Conservation (phyloP, 2,329 filamentous ascomycete species). For the Magnaporthiopsis incrustans region DNA sequence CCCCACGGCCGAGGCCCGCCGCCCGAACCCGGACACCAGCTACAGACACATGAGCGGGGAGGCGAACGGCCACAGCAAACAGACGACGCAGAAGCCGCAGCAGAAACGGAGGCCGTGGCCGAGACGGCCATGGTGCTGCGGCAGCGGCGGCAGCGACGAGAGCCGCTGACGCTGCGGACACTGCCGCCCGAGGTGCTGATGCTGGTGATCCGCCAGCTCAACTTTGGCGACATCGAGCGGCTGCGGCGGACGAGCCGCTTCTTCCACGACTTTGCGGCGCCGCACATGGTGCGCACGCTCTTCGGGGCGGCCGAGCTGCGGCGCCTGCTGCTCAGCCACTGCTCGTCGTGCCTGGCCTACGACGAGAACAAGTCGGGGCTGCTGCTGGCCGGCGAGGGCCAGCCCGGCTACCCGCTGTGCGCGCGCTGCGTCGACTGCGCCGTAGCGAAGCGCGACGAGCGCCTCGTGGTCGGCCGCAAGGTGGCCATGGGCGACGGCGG, state of each 20-base stretch:
- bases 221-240: conserved; percentile 34
- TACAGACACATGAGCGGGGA: neutral
- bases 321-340: conserved; percentile 28
- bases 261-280: conserved; percentile 26
- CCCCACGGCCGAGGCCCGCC: too few relatives aligned
- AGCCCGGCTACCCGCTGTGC: conserved; percentile 28
- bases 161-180: conserved; percentile 19
- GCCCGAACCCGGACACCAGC: too few relatives aligned
- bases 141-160: neutral
- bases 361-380: conserved; percentile 23
- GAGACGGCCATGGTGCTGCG: neutral
- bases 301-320: conserved; percentile 24
- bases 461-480: conserved; percentile 27
- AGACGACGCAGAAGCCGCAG: neutral
- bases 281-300: conserved; percentile 25
- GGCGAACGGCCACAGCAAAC: neutral
- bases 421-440: conserved; percentile 33
- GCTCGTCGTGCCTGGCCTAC: conserved; percentile 29
- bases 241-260: conserved; percentile 32
- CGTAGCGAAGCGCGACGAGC: conserved; percentile 24
- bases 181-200: conserved; percentile 35
- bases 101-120: neutral
- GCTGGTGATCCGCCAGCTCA: conserved; percentile 29
- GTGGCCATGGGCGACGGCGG: conserved; percentile 27
- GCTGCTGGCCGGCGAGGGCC: conserved; percentile 21